Percentiles rank a stretch among this genome's conserved stretches.
These are phyloP conservation scores for Cicer cuneatum DNA, from an alignment of 306 rosid species.

Conservation along the genomic window DNA sequence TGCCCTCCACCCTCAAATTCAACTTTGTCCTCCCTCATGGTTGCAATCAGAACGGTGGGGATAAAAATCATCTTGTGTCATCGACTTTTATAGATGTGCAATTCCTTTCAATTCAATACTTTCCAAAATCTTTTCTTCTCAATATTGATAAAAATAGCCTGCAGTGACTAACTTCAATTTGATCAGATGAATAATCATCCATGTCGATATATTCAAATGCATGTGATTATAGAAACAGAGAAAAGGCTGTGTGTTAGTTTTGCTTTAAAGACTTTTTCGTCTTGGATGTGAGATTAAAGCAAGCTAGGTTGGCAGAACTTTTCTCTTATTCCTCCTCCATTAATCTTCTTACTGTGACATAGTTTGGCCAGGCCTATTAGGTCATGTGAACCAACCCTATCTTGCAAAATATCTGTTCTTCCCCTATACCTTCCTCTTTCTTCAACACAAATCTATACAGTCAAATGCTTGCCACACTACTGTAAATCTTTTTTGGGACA, in stretches of 20 bases:
- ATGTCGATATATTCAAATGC: neutral
- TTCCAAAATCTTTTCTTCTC: neutral
- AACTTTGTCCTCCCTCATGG: neutral
- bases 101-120: conserved; percentile 1
- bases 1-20: neutral
- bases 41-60: neutral
- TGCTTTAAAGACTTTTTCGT: neutral
- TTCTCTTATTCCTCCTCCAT: neutral
- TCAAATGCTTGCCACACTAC: neutral
- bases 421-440: neutral
- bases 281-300: neutral
- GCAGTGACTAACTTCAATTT: neutral
- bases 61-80: neutral
- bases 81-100: neutral
- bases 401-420: neutral
- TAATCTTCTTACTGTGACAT: neutral
- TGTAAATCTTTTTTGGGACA: neutral
- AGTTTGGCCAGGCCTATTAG: conserved; percentile 6
- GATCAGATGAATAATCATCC: neutral
- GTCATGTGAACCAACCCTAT: neutral
- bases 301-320: neutral
- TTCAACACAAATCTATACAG: conserved; percentile 1
- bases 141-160: neutral
- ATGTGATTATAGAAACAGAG: neutral
- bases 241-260: neutral